A percentile compares a stretch with the other conserved stretches of the same genome.
Evolutionary conservation across 2,329 filamentous ascomycete species (phyloP).

Genomic region (Fusarium pseudograminearum): DNA sequence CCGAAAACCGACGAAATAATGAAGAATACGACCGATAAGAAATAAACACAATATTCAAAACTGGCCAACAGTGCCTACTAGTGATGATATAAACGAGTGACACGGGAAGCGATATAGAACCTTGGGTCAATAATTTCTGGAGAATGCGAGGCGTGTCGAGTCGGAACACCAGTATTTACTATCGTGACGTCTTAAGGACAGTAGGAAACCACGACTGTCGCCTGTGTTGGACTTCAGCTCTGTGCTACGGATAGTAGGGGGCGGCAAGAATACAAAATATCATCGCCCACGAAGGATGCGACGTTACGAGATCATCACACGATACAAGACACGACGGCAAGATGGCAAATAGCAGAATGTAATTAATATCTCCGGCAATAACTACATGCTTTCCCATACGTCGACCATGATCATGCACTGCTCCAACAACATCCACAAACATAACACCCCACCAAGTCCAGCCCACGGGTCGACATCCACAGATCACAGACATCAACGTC

Average conservation of each 20-base stretch:
- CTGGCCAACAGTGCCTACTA: fast-evolving
- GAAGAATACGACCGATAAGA: fast-evolving
- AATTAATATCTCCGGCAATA: neutral
- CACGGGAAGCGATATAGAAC: neutral
- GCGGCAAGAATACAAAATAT: neutral
- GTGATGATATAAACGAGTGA: neutral
- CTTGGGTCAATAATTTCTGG: neutral
- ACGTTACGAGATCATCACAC: neutral
- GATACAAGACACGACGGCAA: neutral
- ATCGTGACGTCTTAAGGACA: fast-evolving
- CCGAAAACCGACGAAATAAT: fast-evolving
- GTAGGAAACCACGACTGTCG: fast-evolving
- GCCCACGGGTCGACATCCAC: neutral
- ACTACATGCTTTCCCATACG: neutral
- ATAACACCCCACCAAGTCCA: neutral
- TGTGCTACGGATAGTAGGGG: neutral
- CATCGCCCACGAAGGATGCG: neutral
- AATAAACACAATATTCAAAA: fast-evolving
- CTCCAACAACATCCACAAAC: neutral
- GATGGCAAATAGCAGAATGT: too few relatives aligned
- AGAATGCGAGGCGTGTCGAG: neutral
- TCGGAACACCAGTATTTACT: neutral
- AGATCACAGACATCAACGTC: neutral
- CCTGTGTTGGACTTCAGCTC: fast-evolving
- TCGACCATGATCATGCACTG: neutral